phyloP scores from a whole-genome alignment of 352 stramenopile species.

The Blastocystis sp. region DNA sequence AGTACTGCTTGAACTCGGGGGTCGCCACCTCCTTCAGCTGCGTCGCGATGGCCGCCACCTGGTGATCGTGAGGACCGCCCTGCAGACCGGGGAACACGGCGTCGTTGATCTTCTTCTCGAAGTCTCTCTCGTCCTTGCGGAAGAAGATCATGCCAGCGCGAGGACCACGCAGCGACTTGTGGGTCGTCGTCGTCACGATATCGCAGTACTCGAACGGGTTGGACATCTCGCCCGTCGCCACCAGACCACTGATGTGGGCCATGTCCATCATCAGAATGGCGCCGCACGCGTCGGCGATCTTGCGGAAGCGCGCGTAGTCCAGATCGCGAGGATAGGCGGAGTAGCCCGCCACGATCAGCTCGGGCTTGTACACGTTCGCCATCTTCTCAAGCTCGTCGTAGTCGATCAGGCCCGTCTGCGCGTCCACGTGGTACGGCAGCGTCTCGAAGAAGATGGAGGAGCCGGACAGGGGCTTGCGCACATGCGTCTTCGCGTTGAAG shows the following conservation, averaged over 20 bases:
- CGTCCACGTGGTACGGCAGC: conserved; percentile 93
- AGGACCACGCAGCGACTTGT: too few relatives aligned
- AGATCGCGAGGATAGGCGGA: conserved; percentile 92
- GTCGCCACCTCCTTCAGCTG: too few relatives aligned
- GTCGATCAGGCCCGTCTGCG: conserved; percentile 93
- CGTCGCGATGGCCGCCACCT: too few relatives aligned
- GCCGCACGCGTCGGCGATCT: conserved; percentile 89
- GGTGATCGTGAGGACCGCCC: too few relatives aligned
- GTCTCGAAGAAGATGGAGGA: conserved; percentile 68
- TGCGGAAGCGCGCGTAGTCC: conserved; percentile 95
- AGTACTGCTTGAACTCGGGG: too few relatives aligned
- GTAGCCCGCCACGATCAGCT: conserved; percentile 95
- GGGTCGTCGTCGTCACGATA: too few relatives aligned
- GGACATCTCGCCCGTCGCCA: conserved; percentile 78
- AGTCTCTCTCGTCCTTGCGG: too few relatives aligned
- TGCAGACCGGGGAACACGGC: too few relatives aligned
- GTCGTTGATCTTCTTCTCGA: too few relatives aligned
- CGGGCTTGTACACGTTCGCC: conserved; percentile 86
- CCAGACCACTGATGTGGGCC: conserved; percentile 78
- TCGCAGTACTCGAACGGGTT: conserved; percentile 73
- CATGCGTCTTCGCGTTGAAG: conserved; percentile 69
- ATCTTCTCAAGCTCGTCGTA: conserved; percentile 95
- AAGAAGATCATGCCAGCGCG: too few relatives aligned
- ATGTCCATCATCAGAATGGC: conserved; percentile 88
- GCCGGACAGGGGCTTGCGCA: conserved; percentile 30